These are phyloP conservation scores for Exophiala sp. DNA, from an alignment of 2,329 filamentous ascomycete species.

Conservation along the genomic window DNA sequence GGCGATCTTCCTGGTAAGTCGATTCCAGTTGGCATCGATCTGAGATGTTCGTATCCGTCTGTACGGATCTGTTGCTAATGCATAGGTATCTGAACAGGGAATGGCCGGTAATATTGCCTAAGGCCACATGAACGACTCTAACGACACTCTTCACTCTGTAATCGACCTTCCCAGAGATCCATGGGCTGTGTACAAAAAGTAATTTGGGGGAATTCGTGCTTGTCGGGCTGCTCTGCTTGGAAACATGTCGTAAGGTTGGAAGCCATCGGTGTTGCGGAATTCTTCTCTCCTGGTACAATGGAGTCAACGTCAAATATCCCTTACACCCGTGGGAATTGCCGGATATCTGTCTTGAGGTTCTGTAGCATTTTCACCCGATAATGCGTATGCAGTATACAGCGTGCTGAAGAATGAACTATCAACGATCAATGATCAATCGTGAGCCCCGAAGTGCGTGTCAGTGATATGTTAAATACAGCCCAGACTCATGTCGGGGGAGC, in stretches of 20 bases:
- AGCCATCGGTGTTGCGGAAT: neutral
- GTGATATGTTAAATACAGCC: no score
- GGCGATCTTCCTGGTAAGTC: slow-evolving; percentile 78
- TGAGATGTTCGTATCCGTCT: neutral
- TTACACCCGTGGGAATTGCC: no score
- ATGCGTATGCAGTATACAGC: no score
- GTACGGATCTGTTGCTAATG: neutral
- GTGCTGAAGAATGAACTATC: no score
- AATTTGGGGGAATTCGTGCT: neutral
- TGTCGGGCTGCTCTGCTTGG: neutral
- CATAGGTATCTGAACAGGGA: slow-evolving; percentile 15
- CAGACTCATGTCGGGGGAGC: no score
- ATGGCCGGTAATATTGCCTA: slow-evolving; percentile 28
- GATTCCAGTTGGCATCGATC: no score
- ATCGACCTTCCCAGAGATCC: neutral
- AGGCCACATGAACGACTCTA: neutral
- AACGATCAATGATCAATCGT: no score
- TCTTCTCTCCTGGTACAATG: neutral
- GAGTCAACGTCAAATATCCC: neutral
- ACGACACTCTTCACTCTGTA: slow-evolving; percentile 5
- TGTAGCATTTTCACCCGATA: no score
- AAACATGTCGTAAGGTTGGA: neutral
- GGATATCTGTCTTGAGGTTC: no score
- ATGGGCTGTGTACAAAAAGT: slow-evolving; percentile 2
- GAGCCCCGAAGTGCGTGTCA: no score